These are phyloP conservation scores for Fusarium subtropicale DNA, from an alignment of 2,329 filamentous ascomycete genomes.

Conservation along the genomic window DNA sequence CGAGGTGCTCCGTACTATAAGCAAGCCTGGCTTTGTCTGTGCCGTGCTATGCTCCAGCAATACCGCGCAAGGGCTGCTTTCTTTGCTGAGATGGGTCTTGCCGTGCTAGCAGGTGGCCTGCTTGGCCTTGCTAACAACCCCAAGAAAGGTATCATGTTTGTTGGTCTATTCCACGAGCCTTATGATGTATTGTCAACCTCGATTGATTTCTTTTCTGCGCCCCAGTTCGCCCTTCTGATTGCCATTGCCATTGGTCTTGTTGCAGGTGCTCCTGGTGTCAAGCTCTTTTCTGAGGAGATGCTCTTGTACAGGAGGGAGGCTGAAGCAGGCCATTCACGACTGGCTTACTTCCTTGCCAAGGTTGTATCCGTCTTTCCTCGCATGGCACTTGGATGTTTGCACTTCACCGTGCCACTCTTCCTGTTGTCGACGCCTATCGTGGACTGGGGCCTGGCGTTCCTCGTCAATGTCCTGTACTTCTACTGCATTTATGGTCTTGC, in stretches of 20 bases:
- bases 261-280: conserved; percentile 63
- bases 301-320: conserved; percentile 65
- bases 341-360: conserved; percentile 69
- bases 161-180: conserved; percentile 62
- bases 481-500: conserved; percentile 69
- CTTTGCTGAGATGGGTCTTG: conserved; percentile 66
- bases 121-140: conserved; percentile 65
- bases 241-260: conserved; percentile 68
- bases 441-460: conserved; percentile 60
- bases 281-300: conserved; percentile 60
- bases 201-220: conserved; percentile 62
- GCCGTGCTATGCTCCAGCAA: conserved; percentile 67
- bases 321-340: conserved; percentile 65
- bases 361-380: conserved; percentile 63
- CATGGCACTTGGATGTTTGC: conserved; percentile 63
- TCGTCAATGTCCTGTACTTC: conserved; percentile 66
- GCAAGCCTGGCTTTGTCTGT: conserved; percentile 65
- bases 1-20: conserved; percentile 61
- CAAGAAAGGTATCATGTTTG: conserved; percentile 64
- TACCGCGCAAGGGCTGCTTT: conserved; percentile 63
- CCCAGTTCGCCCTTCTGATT: conserved; percentile 64
- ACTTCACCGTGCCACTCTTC: conserved; percentile 65
- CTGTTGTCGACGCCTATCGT: conserved; percentile 63
- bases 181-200: conserved; percentile 64
- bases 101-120: conserved; percentile 63